A percentile compares a stretch with the other conserved stretches of the same genome.
Conservation (phyloP, 495 filamentous ascomycete species). For the Choiromyces venosus region DNA sequence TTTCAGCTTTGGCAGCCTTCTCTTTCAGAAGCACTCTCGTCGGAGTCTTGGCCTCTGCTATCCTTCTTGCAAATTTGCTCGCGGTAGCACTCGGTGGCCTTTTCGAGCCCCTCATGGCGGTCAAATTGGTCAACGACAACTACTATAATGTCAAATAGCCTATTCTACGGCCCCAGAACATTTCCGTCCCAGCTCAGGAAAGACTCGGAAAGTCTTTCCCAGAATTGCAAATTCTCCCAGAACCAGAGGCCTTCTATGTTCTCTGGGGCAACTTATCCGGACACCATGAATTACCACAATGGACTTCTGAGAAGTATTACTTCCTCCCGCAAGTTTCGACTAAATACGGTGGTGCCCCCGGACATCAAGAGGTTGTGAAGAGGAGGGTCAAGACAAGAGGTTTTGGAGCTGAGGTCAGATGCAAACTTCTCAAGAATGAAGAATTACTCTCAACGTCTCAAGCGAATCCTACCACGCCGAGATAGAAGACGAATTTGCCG, state of each 20-base stretch:
- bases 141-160: constrained; percentile 9
- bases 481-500: not conserved
- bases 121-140: not conserved
- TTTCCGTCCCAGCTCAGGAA: not conserved
- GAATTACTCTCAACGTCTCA: not conserved
- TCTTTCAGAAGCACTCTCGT: constrained; percentile 42
- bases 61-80: constrained; percentile 20
- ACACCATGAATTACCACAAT: not conserved
- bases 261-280: constrained; percentile 36
- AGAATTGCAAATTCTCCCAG: not conserved
- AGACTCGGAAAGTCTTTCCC: not conserved
- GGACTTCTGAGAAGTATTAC: constrained; percentile 5
- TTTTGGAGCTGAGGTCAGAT: not conserved
- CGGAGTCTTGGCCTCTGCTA: not conserved
- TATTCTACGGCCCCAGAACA: not conserved
- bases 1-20: constrained; percentile 44
- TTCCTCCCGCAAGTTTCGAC: not conserved
- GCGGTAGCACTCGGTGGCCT: constrained; percentile 27
- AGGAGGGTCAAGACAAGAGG: not conserved
- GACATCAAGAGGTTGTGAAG: not conserved
- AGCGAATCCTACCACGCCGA: not conserved
- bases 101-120: constrained; percentile 35
- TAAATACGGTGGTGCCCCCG: too few relatives aligned
- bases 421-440: not conserved
- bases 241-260: constrained; percentile 21